Conservation (phyloP, 2,329 filamentous ascomycete species). For the Colletotrichum tanaceti region DNA sequence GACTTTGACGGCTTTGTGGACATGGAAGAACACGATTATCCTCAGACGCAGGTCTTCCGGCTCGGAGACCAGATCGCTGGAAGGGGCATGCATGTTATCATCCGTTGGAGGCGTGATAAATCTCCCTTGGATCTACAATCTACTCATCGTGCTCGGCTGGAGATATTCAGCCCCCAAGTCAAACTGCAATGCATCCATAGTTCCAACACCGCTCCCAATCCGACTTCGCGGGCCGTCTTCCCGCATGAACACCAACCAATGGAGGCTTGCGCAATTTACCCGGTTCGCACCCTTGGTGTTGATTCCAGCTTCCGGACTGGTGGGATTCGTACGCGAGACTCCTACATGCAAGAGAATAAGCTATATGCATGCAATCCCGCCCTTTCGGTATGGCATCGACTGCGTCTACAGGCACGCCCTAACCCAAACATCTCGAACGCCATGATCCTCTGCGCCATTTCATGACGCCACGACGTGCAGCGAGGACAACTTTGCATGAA, state of each 20-base stretch:
- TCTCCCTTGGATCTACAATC: background rate
- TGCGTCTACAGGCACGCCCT: background rate
- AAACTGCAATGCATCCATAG: background rate
- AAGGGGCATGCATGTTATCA: background rate
- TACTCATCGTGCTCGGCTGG: background rate
- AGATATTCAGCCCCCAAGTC: background rate
- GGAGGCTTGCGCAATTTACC: background rate
- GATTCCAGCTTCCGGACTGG: background rate
- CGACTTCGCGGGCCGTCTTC: constrained; percentile 4
- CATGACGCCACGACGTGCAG: background rate
- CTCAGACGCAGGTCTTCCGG: background rate
- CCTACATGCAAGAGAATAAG: background rate
- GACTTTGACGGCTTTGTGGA: background rate
- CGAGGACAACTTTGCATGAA: background rate
- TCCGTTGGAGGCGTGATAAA: background rate
- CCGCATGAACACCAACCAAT: constrained; percentile 16
- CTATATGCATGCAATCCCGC: background rate
- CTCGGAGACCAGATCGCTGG: background rate
- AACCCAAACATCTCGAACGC: background rate
- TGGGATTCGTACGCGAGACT: constrained; percentile 1
- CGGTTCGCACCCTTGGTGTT: background rate
- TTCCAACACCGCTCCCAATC: background rate
- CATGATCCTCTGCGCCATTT: background rate
- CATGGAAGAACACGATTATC: too few relatives aligned
- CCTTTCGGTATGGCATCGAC: background rate